phyloP scores from a whole-genome alignment of 108 stramenopile genomes.

The Skeletonema potamos region DNA sequence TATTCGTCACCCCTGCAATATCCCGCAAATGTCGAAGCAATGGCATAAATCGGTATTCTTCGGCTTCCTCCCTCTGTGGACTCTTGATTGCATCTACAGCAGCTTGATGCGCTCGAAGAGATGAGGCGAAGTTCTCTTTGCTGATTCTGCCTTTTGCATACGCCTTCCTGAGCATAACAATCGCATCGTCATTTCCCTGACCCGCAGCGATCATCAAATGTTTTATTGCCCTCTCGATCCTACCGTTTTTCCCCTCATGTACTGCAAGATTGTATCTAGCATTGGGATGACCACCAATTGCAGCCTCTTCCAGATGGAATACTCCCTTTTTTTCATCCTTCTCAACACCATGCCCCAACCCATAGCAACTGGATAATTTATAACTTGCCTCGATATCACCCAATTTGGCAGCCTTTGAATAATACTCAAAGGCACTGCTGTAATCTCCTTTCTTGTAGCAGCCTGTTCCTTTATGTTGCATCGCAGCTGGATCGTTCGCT shows the following conservation, averaged over 20 bases:
- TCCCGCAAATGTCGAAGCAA: no score
- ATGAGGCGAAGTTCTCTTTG: not conserved
- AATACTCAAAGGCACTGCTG: not conserved
- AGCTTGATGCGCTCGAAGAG: not conserved
- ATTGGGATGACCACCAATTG: not conserved
- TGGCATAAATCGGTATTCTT: no score
- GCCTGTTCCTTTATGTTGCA: not conserved
- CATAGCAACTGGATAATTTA: not conserved
- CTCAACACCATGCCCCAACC: not conserved
- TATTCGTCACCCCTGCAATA: no score
- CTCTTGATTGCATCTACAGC: conserved; percentile 8
- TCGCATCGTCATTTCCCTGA: not conserved
- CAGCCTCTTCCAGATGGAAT: not conserved
- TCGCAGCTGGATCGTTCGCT: not conserved
- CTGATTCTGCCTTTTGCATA: not conserved
- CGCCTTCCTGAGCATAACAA: not conserved
- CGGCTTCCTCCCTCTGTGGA: not conserved
- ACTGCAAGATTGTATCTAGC: not conserved
- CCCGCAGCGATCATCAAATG: not conserved
- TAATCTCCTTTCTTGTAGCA: not conserved
- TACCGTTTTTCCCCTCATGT: no score
- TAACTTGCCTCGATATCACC: not conserved
- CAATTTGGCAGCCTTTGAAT: not conserved
- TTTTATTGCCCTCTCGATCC: not conserved
- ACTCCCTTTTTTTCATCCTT: not conserved